Evolutionary conservation across 2,329 filamentous ascomycete genomes (phyloP).

Genomic region (Nigrograna mackinnonii): DNA sequence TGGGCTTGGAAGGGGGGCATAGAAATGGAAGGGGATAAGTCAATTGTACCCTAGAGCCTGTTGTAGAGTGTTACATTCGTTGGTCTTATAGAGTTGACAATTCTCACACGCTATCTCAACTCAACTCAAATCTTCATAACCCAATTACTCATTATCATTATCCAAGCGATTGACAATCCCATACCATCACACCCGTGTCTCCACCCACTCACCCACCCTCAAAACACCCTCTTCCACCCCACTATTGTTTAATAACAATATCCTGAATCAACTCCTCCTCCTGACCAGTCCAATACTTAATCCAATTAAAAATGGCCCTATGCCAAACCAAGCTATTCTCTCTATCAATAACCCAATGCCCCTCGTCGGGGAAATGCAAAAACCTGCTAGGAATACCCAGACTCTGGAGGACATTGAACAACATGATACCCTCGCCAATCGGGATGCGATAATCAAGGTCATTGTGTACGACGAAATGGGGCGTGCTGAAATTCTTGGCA

Average conservation of each 20-base stretch:
- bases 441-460: constrained; percentile 84
- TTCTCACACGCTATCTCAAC: no score
- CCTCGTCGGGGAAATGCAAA: constrained; percentile 78
- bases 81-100: no score
- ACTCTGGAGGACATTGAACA: constrained; percentile 84
- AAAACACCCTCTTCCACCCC: no score
- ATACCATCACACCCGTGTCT: no score
- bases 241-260: constrained; percentile 34
- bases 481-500: constrained; percentile 75
- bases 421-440: constrained; percentile 78
- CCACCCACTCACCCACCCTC: no score
- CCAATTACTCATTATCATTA: no score
- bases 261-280: constrained; percentile 34
- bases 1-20: no score
- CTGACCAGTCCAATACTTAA: constrained; percentile 32
- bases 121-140: no score
- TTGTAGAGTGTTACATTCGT: no score
- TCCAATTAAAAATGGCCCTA: constrained; percentile 47
- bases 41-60: no score
- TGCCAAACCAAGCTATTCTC: constrained; percentile 94
- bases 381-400: constrained; percentile 75
- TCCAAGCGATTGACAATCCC: no score
- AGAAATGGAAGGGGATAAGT: no score
- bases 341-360: constrained; percentile 82
- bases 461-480: constrained; percentile 90